Evolutionary conservation across 176 grass and related monocot species (phyloP).

Genomic region (Leersia perrieri): DNA sequence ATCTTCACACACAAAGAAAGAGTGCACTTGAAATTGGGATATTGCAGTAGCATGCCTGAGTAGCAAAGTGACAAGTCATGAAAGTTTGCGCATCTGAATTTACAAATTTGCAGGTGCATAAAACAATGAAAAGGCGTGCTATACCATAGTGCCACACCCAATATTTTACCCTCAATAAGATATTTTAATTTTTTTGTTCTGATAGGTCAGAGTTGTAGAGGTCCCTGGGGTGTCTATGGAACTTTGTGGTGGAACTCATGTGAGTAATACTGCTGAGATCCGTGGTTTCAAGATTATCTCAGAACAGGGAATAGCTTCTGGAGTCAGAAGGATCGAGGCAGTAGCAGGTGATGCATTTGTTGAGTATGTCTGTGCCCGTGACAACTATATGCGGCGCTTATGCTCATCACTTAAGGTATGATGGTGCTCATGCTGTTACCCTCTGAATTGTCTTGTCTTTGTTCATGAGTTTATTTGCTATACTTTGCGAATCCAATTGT

Average conservation of each 20-base stretch:
- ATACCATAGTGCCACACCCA: neutral
- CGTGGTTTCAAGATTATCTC: conserved; percentile 95
- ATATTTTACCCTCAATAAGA: neutral
- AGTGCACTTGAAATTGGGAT: neutral
- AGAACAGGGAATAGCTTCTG: conserved; percentile 96
- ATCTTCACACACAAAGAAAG: neutral
- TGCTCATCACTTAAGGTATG: conserved; percentile 76
- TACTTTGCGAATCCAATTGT: neutral
- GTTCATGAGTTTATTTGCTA: neutral
- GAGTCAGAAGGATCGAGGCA: conserved; percentile 88
- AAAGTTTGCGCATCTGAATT: neutral
- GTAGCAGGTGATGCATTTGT: conserved; percentile 94
- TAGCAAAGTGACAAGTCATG: neutral
- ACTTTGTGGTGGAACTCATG: conserved; percentile 93
- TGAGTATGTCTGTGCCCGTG: conserved; percentile 81
- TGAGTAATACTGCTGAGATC: conserved; percentile 82
- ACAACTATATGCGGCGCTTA: conserved; percentile 80
- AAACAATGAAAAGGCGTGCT: neutral
- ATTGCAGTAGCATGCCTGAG: neutral
- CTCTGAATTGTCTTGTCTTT: conserved; percentile 8
- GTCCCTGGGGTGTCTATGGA: conserved; percentile 97
- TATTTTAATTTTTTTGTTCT: conserved; percentile 14
- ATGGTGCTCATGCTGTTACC: neutral
- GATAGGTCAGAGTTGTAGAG: conserved; percentile 90
- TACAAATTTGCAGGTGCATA: conserved; percentile 11